These are phyloP conservation scores for Aspergillus tubingensis DNA, from an alignment of 2,329 filamentous ascomycete species.

Conservation along the genomic window DNA sequence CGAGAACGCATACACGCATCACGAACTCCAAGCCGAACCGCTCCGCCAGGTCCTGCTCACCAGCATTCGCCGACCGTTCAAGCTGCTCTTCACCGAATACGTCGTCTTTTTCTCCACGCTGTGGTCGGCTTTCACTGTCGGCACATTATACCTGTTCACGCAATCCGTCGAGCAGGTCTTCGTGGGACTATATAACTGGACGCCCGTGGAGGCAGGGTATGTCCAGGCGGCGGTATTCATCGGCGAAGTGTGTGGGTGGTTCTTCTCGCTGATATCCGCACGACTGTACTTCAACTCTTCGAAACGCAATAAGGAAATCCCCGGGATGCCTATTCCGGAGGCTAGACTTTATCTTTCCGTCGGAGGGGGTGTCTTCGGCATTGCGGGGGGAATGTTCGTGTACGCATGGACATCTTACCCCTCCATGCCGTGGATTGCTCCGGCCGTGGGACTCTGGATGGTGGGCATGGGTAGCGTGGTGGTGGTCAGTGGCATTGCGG, in stretches of 20 bases:
- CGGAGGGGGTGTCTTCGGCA: constrained; percentile 35
- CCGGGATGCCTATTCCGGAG: constrained; percentile 46
- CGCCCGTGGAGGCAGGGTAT: constrained; percentile 36
- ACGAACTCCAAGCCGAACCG: constrained; percentile 42
- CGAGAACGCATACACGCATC: constrained; percentile 27
- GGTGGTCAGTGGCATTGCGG: constrained; percentile 50
- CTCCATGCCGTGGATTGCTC: constrained; percentile 39
- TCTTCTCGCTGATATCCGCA: constrained; percentile 28
- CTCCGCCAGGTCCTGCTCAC: constrained; percentile 31
- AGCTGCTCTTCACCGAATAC: constrained; percentile 46
- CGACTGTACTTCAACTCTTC: constrained; percentile 32
- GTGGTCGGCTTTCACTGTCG: constrained; percentile 49
- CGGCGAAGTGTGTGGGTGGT: constrained; percentile 44
- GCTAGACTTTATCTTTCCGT: constrained; percentile 47
- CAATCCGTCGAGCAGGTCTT: constrained; percentile 47
- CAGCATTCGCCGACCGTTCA: constrained; percentile 40
- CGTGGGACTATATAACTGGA: constrained; percentile 33
- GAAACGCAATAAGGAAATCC: constrained; percentile 40
- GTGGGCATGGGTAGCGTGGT: constrained; percentile 45
- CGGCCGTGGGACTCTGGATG: constrained; percentile 36
- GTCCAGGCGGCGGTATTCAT: constrained; percentile 46
- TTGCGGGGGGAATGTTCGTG: constrained; percentile 39
- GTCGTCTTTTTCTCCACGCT: constrained; percentile 47
- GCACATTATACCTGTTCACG: constrained; percentile 48
- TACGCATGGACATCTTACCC: constrained; percentile 41